These are phyloP conservation scores for Kurtzmaniella fragi DNA, from an alignment of 805 yeast genomes.

Conservation along the genomic window DNA sequence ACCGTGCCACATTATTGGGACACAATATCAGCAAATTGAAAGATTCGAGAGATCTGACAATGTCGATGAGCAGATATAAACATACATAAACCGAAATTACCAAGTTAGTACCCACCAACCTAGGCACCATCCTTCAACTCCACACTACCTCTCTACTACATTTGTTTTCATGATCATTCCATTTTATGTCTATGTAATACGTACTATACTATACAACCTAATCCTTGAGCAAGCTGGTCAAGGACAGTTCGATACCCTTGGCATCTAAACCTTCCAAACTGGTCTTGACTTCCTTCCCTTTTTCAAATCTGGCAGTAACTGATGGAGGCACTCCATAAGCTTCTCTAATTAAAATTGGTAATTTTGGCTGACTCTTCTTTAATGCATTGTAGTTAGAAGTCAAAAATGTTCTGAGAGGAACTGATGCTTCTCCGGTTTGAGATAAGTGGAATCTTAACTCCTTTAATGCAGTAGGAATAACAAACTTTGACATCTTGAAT, in stretches of 20 bases:
- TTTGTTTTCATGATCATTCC: background rate
- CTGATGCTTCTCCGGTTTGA: conserved; percentile 71
- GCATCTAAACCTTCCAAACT: conserved; percentile 45
- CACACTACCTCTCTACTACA: no score
- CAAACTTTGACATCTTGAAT: conserved; percentile 34
- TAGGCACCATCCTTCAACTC: no score
- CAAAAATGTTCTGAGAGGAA: conserved; percentile 61
- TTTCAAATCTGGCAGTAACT: conserved; percentile 67
- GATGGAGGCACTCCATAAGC: conserved; percentile 68
- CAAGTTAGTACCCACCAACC: no score
- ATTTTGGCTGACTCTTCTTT: conserved; percentile 49
- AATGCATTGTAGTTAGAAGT: conserved; percentile 60
- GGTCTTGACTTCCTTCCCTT: conserved; percentile 47
- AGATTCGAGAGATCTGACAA: no score
- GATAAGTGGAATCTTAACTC: conserved; percentile 81
- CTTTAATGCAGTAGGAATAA: conserved; percentile 53
- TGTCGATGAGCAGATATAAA: no score
- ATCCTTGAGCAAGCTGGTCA: conserved; percentile 35
- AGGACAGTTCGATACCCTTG: conserved; percentile 37
- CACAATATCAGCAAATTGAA: no score
- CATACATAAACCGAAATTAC: no score
- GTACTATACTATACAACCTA: conserved; percentile 7
- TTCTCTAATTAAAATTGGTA: conserved; percentile 78
- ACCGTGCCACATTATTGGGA: no score
- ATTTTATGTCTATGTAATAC: conserved; percentile 1